Evolutionary conservation across 768 basidiomycete genomes (phyloP).

Genomic region (Rhodosporidiobolus odoratus): DNA sequence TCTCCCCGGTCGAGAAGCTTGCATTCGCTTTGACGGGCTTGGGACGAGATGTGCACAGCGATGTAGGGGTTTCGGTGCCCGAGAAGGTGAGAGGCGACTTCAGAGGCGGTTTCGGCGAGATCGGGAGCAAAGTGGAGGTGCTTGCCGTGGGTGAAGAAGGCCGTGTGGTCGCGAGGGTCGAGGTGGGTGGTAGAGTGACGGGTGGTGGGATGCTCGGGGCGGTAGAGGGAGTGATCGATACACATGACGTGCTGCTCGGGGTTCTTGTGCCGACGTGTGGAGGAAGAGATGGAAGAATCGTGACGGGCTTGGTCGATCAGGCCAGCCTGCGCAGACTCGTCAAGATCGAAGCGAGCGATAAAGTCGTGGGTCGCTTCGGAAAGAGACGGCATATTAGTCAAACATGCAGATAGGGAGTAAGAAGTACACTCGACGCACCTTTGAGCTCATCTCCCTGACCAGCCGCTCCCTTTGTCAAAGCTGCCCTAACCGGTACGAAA

Average conservation of each 20-base stretch:
- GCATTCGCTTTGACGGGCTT: slow-evolving; percentile 24
- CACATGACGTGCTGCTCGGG: slow-evolving; percentile 36
- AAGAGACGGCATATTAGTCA: neutral
- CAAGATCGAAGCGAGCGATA: slow-evolving; percentile 32
- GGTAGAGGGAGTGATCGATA: slow-evolving; percentile 36
- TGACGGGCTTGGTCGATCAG: slow-evolving; percentile 35
- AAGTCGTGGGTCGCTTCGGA: slow-evolving; percentile 21
- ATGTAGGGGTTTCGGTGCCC: slow-evolving; percentile 28
- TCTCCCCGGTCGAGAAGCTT: slow-evolving; percentile 22
- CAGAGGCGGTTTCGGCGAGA: slow-evolving; percentile 22
- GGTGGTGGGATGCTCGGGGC: slow-evolving; percentile 30
- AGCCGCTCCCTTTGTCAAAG: neutral
- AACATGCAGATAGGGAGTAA: neutral
- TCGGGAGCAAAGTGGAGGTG: slow-evolving; percentile 33
- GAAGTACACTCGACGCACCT: slow-evolving; percentile 8
- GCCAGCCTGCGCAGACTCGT: slow-evolving; percentile 22
- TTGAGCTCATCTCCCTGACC: slow-evolving; percentile 21
- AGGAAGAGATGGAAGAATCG: slow-evolving; percentile 22
- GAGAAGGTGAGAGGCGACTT: slow-evolving; percentile 30
- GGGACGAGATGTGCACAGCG: slow-evolving; percentile 33
- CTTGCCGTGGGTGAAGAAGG: slow-evolving; percentile 32
- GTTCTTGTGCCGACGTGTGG: neutral
- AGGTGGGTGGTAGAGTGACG: slow-evolving; percentile 32
- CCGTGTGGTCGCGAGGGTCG: slow-evolving; percentile 38
- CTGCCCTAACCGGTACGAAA: slow-evolving; percentile 22